Evolutionary conservation across 1,139 yeast species (phyloP), one percentile per base, ranked within the genome.

Genomic region (Zygosaccharomyces pseudobailii): DNA sequence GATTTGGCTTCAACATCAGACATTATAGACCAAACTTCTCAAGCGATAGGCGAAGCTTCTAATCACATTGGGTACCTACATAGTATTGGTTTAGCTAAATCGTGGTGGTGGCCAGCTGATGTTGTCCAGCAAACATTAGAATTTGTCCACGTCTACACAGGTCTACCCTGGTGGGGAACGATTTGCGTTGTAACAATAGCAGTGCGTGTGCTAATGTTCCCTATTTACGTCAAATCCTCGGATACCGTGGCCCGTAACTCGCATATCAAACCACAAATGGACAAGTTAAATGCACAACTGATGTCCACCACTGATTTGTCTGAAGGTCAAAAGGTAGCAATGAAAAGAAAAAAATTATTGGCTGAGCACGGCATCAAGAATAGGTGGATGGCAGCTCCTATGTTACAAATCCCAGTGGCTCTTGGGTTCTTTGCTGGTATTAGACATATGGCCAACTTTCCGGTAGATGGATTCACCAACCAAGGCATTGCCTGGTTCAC

Each of bases 111-210:
- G 74, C 97, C 97, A 6, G 80, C 95, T 9, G 92, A 88, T 47
- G 56, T 88, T 10, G 72, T 89, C 56, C 96, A 88, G 63, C 82
- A 83, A 55, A 57, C 81, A 19, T 71, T 92, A 55, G 98, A 92
- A 66, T 68, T 74, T 42, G 79, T 84, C n/a, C 96, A 92, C 63
- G 95, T 88, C 5, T 79, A 79, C 62, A 76, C 92, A 0, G 97
- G 97, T 0, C 67, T 90, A 53, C 97, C 98, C 42, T 92, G 99
- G 99, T 92, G 98, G 97, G 89, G 84, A 6, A 80, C 96, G 1
- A 92, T 92, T 57, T 75, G 82, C 4, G 72, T 76, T 2, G 82
- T 87, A 3, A 86, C 97, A 0, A 61, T 89, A 9, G 79, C 80
- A 6, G 75, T 86, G 39, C 78, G 98, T 65, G 64, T 80, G 9